phyloP scores from a whole-genome alignment of 2,329 filamentous ascomycete genomes.

The Ilyonectria destructans region DNA sequence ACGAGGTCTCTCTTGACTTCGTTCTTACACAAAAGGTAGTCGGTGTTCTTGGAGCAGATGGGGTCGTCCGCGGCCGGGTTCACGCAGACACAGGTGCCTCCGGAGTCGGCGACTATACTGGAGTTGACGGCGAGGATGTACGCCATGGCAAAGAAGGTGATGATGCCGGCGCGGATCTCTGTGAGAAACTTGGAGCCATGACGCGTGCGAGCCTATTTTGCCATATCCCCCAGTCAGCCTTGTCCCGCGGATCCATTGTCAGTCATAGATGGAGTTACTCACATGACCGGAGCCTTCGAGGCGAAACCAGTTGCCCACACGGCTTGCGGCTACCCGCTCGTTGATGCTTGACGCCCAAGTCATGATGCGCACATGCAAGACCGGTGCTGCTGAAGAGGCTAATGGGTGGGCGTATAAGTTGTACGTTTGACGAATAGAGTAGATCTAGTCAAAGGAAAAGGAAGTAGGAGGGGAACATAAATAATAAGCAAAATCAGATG shows the following conservation, averaged over 20 bases:
- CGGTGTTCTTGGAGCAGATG: conserved; percentile 67
- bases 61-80: conserved; percentile 62
- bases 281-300: conserved; percentile 89
- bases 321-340: conserved; percentile 73
- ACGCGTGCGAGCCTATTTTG: conserved; percentile 74
- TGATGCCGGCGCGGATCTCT: conserved; percentile 86
- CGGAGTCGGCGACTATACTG: conserved; percentile 73
- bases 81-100: conserved; percentile 84
- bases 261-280: conserved; percentile 57
- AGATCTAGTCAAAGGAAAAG: background rate
- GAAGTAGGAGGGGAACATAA: background rate
- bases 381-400: background rate
- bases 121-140: conserved; percentile 71
- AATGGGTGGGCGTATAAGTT: background rate
- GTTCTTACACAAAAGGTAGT: conserved; percentile 75
- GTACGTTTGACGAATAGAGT: background rate
- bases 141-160: conserved; percentile 81
- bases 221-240: background rate
- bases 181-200: conserved; percentile 86
- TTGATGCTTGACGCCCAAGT: conserved; percentile 67
- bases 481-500: background rate
- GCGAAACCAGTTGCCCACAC: conserved; percentile 81
- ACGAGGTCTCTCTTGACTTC: conserved; percentile 84
- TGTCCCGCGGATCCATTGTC: background rate
- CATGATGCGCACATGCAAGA: conserved; percentile 53